Base-by-base conservation (phyloP, 1,139 yeast species). In the Saccharomycopsis crataegensis region DNA sequence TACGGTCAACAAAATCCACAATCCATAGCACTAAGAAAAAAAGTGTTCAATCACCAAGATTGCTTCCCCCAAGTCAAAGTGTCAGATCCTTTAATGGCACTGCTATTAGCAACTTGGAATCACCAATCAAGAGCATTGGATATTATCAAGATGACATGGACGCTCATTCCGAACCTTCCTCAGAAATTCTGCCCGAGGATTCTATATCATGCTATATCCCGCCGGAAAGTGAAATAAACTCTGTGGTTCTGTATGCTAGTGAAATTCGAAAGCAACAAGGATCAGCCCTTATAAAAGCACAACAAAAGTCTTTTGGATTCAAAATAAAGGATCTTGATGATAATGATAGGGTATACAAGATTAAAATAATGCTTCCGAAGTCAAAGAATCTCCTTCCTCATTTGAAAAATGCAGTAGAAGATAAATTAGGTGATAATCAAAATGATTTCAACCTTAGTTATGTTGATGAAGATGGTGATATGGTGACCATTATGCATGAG, bases 401-500 rank as follows among this genome's bases (percentile, higher is more conserved):
- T 16, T 59, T 69, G 48, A 62, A 60, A 48, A 41, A 51, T 1
- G 68, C 67, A 41, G 61, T 69, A 31, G 57, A 57, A 42, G 59
- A 53, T 8, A 67, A 64, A 49, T 45, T 68, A n/a, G 61, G 58
- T 0, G 44, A 63, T 12, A 53, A 58, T 28, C 40, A 52, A 33
- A 46, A 28, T n/a, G 41, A 45, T 1, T 63, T 66, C 49, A 67
- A 66, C 31, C 49, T 70, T 8, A 64, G 68, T 40, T 70, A 70
- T 53, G 58, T 63, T 12, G 74, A 70, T 49, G 67, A 65, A 22
- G 71, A 69, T 31, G 63, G 62, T 1, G 72, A 70, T 53, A 48
- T 64, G 50, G 60, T 69, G 3, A 49, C 62, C 0, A 61, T 71
- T 11, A 62, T 60, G 12, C 64, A 63, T 44, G 67, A 64, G 38